Base-by-base conservation (phyloP, 768 basidiomycete genomes). In the Boletus speciosus region DNA sequence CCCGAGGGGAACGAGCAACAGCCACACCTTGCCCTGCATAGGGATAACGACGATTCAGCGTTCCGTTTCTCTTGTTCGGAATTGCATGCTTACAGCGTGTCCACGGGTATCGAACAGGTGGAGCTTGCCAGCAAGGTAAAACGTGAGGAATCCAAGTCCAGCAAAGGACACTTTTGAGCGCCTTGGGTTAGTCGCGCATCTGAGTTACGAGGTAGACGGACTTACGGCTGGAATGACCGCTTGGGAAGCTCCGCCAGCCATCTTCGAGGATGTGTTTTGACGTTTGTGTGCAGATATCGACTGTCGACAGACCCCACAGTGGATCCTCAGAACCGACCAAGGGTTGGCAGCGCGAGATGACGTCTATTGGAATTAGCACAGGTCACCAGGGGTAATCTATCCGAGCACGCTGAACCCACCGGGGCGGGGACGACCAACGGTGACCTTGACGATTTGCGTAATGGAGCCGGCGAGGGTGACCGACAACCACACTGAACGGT, bases 241-340 rank as follows among this genome's bases (percentile, higher is more conserved):
- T 92, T 5, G 88, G 88, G 71, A 98, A 97, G 64, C 92, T 93
- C 54, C 88, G 81, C 75, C 91, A 98, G 1, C 94, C 94, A 66
- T 96, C 88, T 27, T 79, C 76, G 47, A 93, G 69, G 15, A 84
- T 75, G 14, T 62, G 55, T 19, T 68, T 65, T 50, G 86, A 75
- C 9, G 82, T 75, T 63, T 87, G 86, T 0, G 91, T 90, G 71
- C 96, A 99, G 51, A 95, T 82, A 5, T 79, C 77, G 37, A 75
- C 76, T 10, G 78, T 84, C 2, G 88, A 83, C 10, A 98, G 74
- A 0, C 90, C 89, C 61, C 78, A 93, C 1, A 74, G 61, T 1
- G 85, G 83, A 61, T 97, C 89, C 2, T 69, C 70, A 1, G 88
- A 76, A 6, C 86, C 90, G 0, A 75, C 48, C 19, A 67, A 63